Evolutionary conservation across 495 filamentous ascomycete genomes (phyloP), one percentile per base, ranked within the genome.

Genomic region (Saxophila tyrrhenica): DNA sequence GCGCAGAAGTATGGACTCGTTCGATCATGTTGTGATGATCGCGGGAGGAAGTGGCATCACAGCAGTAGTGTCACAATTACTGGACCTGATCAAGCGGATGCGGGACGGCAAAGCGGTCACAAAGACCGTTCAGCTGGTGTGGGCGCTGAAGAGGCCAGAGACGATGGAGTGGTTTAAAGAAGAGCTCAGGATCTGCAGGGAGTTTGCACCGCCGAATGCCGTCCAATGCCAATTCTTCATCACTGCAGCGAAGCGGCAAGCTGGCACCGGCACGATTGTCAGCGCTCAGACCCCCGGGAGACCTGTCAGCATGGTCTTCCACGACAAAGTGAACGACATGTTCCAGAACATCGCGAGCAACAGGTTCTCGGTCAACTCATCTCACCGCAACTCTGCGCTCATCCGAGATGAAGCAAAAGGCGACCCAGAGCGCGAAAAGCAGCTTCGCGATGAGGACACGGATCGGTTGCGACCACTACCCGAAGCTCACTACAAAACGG

Each of bases 81-180:
- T 95, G 25, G 84, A 95, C 59, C 72, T 97, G 49, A 91, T 95
- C 71, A 94, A 95, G 72, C 84, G 89, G 56, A 94, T 96, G 78
- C 82, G 86, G 17, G 88, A 94, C 63, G 84, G 86, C 17, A 94
- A 95, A 61, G 92, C 91, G 29, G 85, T 95, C 51, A 95, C 90
- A 16, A 87, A 82, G 68, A 85, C 84, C 51, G 83, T 97, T 24
- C 83, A 89, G 20, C 86, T 97, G 3, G 79, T 97, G 13, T 97
- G 91, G 91, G 82, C 89, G 19, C 72, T 97, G 45, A 91, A 90
- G 66, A 80, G 83, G 50, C 79, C 87, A 35, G 91, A 95, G 69
- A 87, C 87, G 8, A 89, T 97, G 78, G 89, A 94, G 66, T 97
- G 91, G 91, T 97, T 97, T 76, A 86, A 86, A 65, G 91, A 96